Evolutionary conservation across 2,329 filamentous ascomycete species (phyloP).

Genomic region (Esteya vermicola): DNA sequence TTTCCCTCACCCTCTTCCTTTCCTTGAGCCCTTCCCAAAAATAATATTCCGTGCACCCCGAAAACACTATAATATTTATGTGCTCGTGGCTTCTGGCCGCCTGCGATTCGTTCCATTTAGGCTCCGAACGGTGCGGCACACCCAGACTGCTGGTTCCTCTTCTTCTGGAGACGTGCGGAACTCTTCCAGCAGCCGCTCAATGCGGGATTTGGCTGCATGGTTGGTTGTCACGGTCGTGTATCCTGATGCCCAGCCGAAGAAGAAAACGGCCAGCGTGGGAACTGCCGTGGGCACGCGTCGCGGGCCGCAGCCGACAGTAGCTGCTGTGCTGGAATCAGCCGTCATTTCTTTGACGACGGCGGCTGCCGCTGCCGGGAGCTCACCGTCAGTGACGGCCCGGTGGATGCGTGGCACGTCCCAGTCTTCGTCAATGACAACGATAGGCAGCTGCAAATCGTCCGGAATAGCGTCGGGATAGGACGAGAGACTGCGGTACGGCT

Average conservation of each 20-base stretch:
- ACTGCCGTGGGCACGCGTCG: slow-evolving; percentile 33
- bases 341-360: slow-evolving; percentile 16
- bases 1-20: too few species aligned
- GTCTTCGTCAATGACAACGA: slow-evolving; percentile 37
- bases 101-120: slow-evolving; percentile 7
- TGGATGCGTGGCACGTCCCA: slow-evolving; percentile 21
- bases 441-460: slow-evolving; percentile 34
- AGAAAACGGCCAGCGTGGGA: slow-evolving; percentile 53
- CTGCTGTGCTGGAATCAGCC: slow-evolving; percentile 11
- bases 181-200: slow-evolving; percentile 19
- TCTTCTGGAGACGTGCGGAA: slow-evolving; percentile 6
- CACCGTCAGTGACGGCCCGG: slow-evolving; percentile 21
- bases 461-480: slow-evolving; percentile 20
- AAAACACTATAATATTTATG: too few species aligned
- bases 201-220: slow-evolving; percentile 48
- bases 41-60: too few species aligned
- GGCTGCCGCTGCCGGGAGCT: slow-evolving; percentile 36
- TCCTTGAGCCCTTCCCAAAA: too few species aligned
- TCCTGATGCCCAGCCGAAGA: slow-evolving; percentile 52
- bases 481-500: slow-evolving; percentile 17
- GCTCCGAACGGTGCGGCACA: slow-evolving; percentile 7
- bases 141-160: slow-evolving; percentile 6
- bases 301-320: too few species aligned
- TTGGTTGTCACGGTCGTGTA: slow-evolving; percentile 61
- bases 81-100: background rate